These are phyloP conservation scores for Rhizopogon hawkerae DNA, from an alignment of 1,284 basidiomycete species.

Conservation along the genomic window DNA sequence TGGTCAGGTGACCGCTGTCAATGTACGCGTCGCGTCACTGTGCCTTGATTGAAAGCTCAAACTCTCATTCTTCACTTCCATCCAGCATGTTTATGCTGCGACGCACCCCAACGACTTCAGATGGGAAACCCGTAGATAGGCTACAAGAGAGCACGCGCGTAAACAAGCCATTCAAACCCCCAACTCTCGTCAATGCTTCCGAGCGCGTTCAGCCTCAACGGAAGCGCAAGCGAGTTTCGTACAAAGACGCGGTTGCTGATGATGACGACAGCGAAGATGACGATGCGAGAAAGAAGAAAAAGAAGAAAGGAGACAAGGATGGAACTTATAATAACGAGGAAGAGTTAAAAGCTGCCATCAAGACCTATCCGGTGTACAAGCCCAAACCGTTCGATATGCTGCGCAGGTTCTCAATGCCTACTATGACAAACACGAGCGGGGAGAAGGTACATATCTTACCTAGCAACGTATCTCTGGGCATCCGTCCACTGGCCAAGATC, in stretches of 20 bases:
- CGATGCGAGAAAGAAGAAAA: slow-evolving; percentile 46
- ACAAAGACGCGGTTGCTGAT: slow-evolving; percentile 52
- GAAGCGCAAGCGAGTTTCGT: slow-evolving; percentile 78
- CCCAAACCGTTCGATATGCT: slow-evolving; percentile 67
- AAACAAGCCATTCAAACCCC: slow-evolving; percentile 76
- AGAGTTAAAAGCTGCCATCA: slow-evolving; percentile 51
- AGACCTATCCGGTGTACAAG: slow-evolving; percentile 77
- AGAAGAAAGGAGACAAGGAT: slow-evolving; percentile 47
- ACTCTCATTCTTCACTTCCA: not conserved
- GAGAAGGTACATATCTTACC: slow-evolving; percentile 56
- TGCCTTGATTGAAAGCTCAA: not conserved
- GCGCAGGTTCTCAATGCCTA: slow-evolving; percentile 79
- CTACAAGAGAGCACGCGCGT: slow-evolving; percentile 63
- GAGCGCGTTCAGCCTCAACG: slow-evolving; percentile 59
- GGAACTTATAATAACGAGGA: slow-evolving; percentile 44
- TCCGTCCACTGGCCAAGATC: slow-evolving; percentile 75
- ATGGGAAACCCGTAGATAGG: slow-evolving; percentile 57
- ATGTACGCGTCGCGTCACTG: slow-evolving; percentile 7
- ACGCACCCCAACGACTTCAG: slow-evolving; percentile 57
- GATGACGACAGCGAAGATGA: slow-evolving; percentile 45
- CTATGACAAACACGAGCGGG: slow-evolving; percentile 77
- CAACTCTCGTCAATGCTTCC: slow-evolving; percentile 39
- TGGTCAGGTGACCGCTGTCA: slow-evolving; percentile 8
- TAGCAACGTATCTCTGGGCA: slow-evolving; percentile 77
- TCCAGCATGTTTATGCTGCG: slow-evolving; percentile 45